Evolutionary conservation across 331 rosid species (phyloP), one percentile per base, ranked within the genome.

Genomic region (Saraca asoca): DNA sequence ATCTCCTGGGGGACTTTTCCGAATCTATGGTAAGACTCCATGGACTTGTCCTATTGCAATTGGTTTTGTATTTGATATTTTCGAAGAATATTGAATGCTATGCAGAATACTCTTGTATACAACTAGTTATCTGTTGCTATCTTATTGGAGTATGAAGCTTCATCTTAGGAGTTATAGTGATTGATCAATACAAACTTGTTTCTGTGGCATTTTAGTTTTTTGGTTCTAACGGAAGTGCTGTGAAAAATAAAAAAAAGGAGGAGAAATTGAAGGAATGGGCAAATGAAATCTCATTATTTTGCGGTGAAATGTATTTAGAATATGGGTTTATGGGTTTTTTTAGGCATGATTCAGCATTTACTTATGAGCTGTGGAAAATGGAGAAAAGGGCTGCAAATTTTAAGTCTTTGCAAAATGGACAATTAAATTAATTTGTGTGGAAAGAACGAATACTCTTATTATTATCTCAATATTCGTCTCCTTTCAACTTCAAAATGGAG

Each of bases 11-110:
- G 12, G 43, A 69, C 53, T 2, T 12, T 59, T 74, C 50, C 70
- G 35, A 33, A 39, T 76, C 67, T 70, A n/a, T 3, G 54, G 98
- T 85, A 80, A 84, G 91, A 67, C 37, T 56, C 19, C 6, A 9
- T 6, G 38, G 1, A 17, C 2, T 2, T 13, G 2, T 14, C 51
- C 0, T 35, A 6, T 9, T 37, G 9, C 33, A 20, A n/a, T 43
- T 48, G 2, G 0, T 68, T 37, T 14, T 8, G 18, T 5, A 2
- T 38, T 43, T 72, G 17, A 0, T 24, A 11, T 24, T 9, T 62
- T 45, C 43, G 3, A 10, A 24, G 45, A 6, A 10, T 17, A 7
- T 5, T 66, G 33, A 14, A 11, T 19, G 20, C 4, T 43, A 12
- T 13, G 5, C 38, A 7, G 68, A 57, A 6, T 66, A 62, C 55